phyloP scores from a whole-genome alignment of 257 asterid genomes.

The Mentha longifolia region DNA sequence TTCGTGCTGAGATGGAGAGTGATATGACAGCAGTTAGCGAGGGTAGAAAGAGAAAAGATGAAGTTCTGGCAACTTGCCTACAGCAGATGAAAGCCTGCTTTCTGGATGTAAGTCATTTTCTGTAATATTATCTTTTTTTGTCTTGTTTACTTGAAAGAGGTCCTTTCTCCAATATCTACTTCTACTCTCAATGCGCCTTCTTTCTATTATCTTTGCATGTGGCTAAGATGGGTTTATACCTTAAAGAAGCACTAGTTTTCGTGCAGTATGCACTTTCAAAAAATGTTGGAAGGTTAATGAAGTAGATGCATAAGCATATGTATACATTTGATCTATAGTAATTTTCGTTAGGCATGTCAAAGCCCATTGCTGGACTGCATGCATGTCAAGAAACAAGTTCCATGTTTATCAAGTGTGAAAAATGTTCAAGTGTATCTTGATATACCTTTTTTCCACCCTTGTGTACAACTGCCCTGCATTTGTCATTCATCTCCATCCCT shows the following conservation, averaged over 20 bases:
- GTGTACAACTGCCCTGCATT: slow-evolving; percentile 13
- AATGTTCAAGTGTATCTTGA: slow-evolving; percentile 12
- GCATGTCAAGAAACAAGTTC: slow-evolving; percentile 28
- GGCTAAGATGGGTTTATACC: slow-evolving; percentile 23
- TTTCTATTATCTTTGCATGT: slow-evolving; percentile 26
- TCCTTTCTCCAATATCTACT: slow-evolving; percentile 12
- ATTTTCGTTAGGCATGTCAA: slow-evolving; percentile 13
- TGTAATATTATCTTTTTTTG: slow-evolving; percentile 20
- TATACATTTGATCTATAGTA: slow-evolving; percentile 20
- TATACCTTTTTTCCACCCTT: slow-evolving; percentile 12
- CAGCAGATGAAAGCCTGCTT: slow-evolving; percentile 94
- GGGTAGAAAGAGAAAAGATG: slow-evolving; percentile 80
- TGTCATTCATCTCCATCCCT: slow-evolving; percentile 10
- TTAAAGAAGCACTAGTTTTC: slow-evolving; percentile 25
- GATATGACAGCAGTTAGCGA: slow-evolving; percentile 89
- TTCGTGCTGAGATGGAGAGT: slow-evolving; percentile 90
- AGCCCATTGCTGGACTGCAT: slow-evolving; percentile 23
- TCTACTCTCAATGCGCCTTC: slow-evolving; percentile 23
- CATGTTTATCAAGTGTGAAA: slow-evolving; percentile 7
- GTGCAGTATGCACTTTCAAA: slow-evolving; percentile 13
- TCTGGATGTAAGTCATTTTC: slow-evolving; percentile 69
- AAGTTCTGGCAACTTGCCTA: slow-evolving; percentile 84
- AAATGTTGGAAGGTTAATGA: slow-evolving; percentile 16
- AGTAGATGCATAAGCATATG: slow-evolving; percentile 17
- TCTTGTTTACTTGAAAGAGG: slow-evolving; percentile 19